A percentile compares a stretch with the other conserved stretches of the same genome.
Evolutionary conservation across 345 rosid species (phyloP).

Genomic region (Citrus sp.): DNA sequence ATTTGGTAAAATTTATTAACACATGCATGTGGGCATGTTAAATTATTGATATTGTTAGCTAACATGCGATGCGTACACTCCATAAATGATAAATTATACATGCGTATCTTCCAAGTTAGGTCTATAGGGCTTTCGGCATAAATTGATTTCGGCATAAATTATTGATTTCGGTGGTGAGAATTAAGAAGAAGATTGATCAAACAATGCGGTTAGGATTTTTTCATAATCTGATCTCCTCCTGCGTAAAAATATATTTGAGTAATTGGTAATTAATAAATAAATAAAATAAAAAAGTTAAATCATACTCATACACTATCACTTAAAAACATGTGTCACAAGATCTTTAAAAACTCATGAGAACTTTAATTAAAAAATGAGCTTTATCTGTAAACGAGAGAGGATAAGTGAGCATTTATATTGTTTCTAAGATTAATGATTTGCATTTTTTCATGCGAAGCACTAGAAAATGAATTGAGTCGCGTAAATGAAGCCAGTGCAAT

Average conservation of each 20-base stretch:
- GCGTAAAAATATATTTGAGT: too few relatives aligned
- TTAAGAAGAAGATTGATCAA: neutral
- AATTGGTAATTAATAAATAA: too few relatives aligned
- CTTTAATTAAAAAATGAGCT: too few relatives aligned
- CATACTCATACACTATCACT: too few relatives aligned
- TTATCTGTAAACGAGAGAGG: neutral
- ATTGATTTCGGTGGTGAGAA: neutral
- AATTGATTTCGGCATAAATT: too few relatives aligned
- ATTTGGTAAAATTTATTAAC: neutral
- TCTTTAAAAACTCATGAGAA: too few relatives aligned
- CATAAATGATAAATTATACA: too few relatives aligned
- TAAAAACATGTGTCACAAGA: fast-evolving
- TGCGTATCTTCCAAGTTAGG: too few relatives aligned
- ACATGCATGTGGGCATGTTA: neutral
- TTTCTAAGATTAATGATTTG: neutral
- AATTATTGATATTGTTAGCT: neutral
- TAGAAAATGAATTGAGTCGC: neutral
- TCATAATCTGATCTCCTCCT: too few relatives aligned
- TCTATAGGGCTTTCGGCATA: neutral
- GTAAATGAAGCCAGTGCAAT: neutral
- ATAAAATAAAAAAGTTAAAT: too few relatives aligned
- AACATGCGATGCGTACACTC: too few relatives aligned
- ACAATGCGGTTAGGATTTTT: neutral
- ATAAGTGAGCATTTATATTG: neutral
- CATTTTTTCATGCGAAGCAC: neutral